phyloP scores from a whole-genome alignment of 768 basidiomycete species.

The button mushroom (Agaricus bisporus) region DNA sequence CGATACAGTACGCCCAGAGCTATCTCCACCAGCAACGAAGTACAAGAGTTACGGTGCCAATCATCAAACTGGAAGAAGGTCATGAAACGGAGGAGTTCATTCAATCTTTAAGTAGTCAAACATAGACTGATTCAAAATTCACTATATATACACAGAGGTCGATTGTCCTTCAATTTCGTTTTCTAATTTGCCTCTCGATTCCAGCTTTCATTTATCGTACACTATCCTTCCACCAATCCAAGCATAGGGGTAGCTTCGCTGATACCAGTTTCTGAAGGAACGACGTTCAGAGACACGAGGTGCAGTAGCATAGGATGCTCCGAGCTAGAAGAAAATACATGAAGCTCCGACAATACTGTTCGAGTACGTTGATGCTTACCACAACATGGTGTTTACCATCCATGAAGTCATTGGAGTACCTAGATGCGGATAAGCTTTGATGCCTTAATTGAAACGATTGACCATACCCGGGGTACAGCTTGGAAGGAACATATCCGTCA shows the following conservation, averaged over 20 bases:
- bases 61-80: constrained; percentile 52
- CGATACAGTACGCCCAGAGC: constrained; percentile 48
- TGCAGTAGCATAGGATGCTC: constrained; percentile 84
- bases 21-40: constrained; percentile 39
- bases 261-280: constrained; percentile 86
- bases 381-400: constrained; percentile 84
- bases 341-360: background rate
- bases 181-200: background rate
- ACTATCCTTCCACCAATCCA: constrained; percentile 72
- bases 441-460: too few relatives aligned
- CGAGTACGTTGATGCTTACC: constrained; percentile 41
- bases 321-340: constrained; percentile 47
- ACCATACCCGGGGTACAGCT: constrained; percentile 79
- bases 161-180: background rate
- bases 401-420: constrained; percentile 86
- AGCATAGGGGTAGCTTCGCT: constrained; percentile 84
- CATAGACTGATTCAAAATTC: background rate
- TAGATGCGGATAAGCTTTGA: constrained; percentile 18
- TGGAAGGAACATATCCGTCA: constrained; percentile 72
- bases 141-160: background rate
- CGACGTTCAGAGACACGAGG: constrained; percentile 75
- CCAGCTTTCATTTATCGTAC: constrained; percentile 27
- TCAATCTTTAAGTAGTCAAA: constrained; percentile 16
- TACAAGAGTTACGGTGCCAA: constrained; percentile 27
- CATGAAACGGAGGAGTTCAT: constrained; percentile 44